Percentiles rank a stretch among this genome's conserved stretches.
These are phyloP conservation scores for Leishmania amazonensis DNA, from an alignment of 208 protist species.

Conservation along the genomic window DNA sequence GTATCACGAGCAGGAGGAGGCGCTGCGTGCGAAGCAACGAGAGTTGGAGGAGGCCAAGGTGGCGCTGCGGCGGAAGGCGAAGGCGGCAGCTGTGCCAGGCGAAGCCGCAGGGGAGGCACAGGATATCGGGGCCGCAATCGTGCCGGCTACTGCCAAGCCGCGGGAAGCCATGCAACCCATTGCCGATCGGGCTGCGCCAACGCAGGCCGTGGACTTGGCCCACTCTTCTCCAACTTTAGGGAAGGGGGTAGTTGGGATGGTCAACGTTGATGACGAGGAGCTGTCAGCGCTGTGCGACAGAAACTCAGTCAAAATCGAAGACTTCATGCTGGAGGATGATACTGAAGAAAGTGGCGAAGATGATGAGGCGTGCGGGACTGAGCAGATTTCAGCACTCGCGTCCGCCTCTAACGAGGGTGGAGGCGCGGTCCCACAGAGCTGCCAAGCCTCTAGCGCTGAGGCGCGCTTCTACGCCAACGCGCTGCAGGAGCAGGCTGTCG, in stretches of 20 bases:
- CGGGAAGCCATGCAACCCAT: constrained; percentile 16
- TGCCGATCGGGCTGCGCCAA: constrained; percentile 6
- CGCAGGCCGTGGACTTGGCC: constrained; percentile 5
- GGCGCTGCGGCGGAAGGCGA: constrained; percentile 7
- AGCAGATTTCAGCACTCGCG: not conserved
- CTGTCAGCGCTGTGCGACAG: constrained; percentile 28
- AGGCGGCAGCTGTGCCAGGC: constrained; percentile 4
- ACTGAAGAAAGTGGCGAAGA: constrained; percentile 14
- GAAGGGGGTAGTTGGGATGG: constrained; percentile 12
- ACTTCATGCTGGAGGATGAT: constrained; percentile 42
- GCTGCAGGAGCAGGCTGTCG: constrained; percentile 43
- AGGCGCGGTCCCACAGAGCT: not conserved
- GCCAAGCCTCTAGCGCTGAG: constrained; percentile 13
- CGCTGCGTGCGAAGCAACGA: constrained; percentile 23
- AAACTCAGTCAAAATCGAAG: constrained; percentile 35
- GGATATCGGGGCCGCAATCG: not conserved
- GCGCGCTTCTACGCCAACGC: constrained; percentile 44
- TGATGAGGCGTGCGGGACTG: not conserved
- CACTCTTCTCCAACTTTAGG: not conserved
- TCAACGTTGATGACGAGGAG: constrained; percentile 38
- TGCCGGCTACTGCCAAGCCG: constrained; percentile 13
- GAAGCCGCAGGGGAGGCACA: constrained; percentile 2
- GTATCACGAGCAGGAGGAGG: constrained; percentile 31
- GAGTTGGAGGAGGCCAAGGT: constrained; percentile 22
- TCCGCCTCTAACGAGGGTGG: not conserved